Percentiles rank a stretch among this genome's conserved stretches.
Conservation (phyloP, 192 early-diverging fungal genomes). For the Podila epicladia region DNA sequence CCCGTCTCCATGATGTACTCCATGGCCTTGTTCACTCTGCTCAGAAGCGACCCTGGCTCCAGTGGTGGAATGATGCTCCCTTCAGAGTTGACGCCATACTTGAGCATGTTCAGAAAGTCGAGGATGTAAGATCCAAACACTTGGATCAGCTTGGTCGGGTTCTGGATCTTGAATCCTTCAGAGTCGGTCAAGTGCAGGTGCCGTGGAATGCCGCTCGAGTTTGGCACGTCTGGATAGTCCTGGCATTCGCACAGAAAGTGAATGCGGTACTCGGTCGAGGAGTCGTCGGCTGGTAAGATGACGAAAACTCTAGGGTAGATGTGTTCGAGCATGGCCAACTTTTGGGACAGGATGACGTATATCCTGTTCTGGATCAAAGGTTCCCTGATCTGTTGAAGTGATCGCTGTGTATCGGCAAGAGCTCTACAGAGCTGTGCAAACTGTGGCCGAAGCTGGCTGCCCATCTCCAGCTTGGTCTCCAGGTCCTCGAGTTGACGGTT, state of each 20-base stretch:
- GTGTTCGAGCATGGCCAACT: slow-evolving; percentile 3
- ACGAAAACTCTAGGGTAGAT: slow-evolving; percentile 11
- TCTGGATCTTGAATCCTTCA: slow-evolving; percentile 15
- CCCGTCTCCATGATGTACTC: slow-evolving; percentile 13
- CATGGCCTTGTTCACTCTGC: slow-evolving; percentile 12
- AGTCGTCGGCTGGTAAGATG: slow-evolving; percentile 7
- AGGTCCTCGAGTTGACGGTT: slow-evolving; percentile 13
- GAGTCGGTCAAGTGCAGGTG: slow-evolving; percentile 18
- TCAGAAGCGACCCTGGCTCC: not conserved
- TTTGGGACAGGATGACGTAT: slow-evolving; percentile 7
- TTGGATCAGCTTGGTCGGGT: slow-evolving; percentile 3
- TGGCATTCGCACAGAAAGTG: slow-evolving; percentile 26
- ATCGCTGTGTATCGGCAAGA: slow-evolving; percentile 7
- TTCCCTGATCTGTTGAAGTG: slow-evolving; percentile 2
- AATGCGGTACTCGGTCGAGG: slow-evolving; percentile 9
- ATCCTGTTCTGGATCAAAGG: slow-evolving; percentile 10
- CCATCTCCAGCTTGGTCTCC: slow-evolving; percentile 8
- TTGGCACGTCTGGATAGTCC: not conserved
- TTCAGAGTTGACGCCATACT: slow-evolving; percentile 20
- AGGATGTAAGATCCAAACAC: slow-evolving; percentile 12
- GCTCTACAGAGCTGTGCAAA: slow-evolving; percentile 10
- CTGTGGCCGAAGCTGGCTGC: not conserved
- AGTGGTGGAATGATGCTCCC: slow-evolving; percentile 2
- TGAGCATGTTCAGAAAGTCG: slow-evolving; percentile 24
- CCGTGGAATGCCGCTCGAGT: slow-evolving; percentile 1